Base-by-base conservation (phyloP, 495 filamentous ascomycete species). In the Podospora bellae-mahoneyi region DNA sequence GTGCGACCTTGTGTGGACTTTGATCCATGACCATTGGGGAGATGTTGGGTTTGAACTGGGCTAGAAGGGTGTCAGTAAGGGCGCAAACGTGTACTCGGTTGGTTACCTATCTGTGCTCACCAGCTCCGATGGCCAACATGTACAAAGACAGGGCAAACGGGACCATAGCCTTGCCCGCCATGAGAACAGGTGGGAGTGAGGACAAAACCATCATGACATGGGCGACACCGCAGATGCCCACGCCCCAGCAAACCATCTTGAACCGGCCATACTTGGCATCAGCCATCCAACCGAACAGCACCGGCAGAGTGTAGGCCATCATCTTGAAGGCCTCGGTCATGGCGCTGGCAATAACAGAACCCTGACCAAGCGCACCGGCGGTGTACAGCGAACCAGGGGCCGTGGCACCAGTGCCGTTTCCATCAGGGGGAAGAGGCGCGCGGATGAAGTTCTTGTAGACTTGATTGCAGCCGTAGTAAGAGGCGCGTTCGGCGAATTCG, bases 1-100 rank as follows among this genome's bases (percentile, higher is more conserved):
- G 78, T 20, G 81, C 80, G 5, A 79, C 81, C 2, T 74, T 83
- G 26, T 78, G 78, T 19, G 81, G 80, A 55, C 86, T 84, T 71
- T 89, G 86, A 64, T 89, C 87, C 26, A 85, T 84, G 66, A 84
- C 75, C 34, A 87, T 76, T 1, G 88, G 87, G n/a, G 84, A 85
- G 57, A 90, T 86, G 67, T 89, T 89, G 64, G 87, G 84, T 80
- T 90, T 90, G 81, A 90, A 83, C 80, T 84, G 82, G 66, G 80
- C 83, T 78, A 66, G 15, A 58, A 67, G 39, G 3, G 54, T 58
- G 48, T 39, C 18, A 16, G 23, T 1, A 5, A n/a, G 16, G 3
- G 5, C 0, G 26, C 7, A 15, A 26, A 27, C 5, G 59, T 61
- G 20, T 61, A 18, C 19, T 26, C 3, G 26, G 3, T 62, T 23